phyloP scores from a whole-genome alignment of 768 basidiomycete genomes.

The Tricholoma furcatifolium region DNA sequence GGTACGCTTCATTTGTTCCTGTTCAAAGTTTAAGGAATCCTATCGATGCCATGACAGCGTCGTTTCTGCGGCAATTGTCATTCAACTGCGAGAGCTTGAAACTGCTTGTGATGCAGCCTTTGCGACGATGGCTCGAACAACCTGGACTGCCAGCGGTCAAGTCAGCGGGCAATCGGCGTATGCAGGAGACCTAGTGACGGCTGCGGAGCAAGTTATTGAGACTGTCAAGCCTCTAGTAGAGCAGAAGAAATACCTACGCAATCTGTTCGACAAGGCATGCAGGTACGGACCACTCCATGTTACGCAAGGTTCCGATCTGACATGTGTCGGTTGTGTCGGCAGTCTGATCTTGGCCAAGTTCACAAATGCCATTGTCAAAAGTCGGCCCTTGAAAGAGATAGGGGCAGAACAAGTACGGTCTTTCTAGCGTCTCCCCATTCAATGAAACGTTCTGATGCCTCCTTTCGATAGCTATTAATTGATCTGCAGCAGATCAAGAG shows the following conservation, averaged over 20 bases:
- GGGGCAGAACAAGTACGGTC: slow-evolving; percentile 88
- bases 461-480: slow-evolving; percentile 66
- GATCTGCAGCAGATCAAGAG: slow-evolving; percentile 88
- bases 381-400: slow-evolving; percentile 86
- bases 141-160: slow-evolving; percentile 77
- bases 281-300: slow-evolving; percentile 52
- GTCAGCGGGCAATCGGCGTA: slow-evolving; percentile 89
- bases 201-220: slow-evolving; percentile 75
- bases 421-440: not conserved
- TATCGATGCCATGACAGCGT: slow-evolving; percentile 45
- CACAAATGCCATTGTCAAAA: slow-evolving; percentile 85
- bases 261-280: slow-evolving; percentile 90
- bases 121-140: slow-evolving; percentile 68
- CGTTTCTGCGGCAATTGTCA: slow-evolving; percentile 79
- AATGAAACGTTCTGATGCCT: not conserved
- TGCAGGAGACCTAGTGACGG: slow-evolving; percentile 70
- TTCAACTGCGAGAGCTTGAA: slow-evolving; percentile 85
- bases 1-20: slow-evolving; percentile 42
- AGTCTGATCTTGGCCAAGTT: slow-evolving; percentile 86
- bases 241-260: slow-evolving; percentile 92
- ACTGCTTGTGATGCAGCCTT: slow-evolving; percentile 78
- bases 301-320: not conserved
- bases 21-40: slow-evolving; percentile 2
- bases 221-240: slow-evolving; percentile 79
- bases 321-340: slow-evolving; percentile 2